phyloP scores from a whole-genome alignment of 164 flowering plant species.

The Litsea cubeba region DNA sequence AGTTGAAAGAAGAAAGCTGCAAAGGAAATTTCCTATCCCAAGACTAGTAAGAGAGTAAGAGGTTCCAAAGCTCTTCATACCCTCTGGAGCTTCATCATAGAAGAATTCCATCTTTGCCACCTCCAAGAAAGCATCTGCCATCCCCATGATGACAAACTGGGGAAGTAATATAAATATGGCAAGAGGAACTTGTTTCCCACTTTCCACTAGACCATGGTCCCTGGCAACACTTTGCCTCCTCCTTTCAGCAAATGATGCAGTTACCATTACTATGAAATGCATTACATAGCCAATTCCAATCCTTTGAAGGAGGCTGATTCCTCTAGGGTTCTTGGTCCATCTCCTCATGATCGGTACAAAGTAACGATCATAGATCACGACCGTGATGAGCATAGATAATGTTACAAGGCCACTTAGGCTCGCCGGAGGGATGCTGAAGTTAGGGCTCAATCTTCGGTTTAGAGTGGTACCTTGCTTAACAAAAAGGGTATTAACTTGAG shows the following conservation, averaged over 20 bases:
- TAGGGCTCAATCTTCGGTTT: conserved; percentile 27
- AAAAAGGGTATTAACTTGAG: conserved; percentile 40
- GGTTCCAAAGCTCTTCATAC: conserved; percentile 28
- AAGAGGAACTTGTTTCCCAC: conserved; percentile 14
- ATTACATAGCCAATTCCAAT: conserved; percentile 53
- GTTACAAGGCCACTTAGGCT: conserved; percentile 40
- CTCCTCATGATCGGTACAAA: conserved; percentile 40
- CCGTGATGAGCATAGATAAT: conserved; percentile 42
- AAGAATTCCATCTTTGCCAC: conserved; percentile 27
- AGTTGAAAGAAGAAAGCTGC: conserved; percentile 18
- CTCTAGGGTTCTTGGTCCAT: too few relatives aligned
- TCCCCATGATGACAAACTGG: conserved; percentile 19
- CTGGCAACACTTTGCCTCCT: conserved; percentile 27
- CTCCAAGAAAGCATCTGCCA: conserved; percentile 22
- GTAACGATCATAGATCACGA: conserved; percentile 39
- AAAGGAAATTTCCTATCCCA: conserved; percentile 25
- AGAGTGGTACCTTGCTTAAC: conserved; percentile 44
- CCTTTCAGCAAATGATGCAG: conserved; percentile 46
- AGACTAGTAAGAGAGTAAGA: conserved; percentile 15
- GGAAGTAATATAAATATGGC: conserved; percentile 23
- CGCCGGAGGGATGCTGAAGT: conserved; percentile 60
- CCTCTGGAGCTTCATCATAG: conserved; percentile 24
- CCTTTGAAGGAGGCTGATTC: conserved; percentile 55
- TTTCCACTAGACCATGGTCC: conserved; percentile 5
- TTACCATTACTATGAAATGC: conserved; percentile 36